phyloP scores from a whole-genome alignment of 257 asterid species.

The Oldenlandia corymbosa region DNA sequence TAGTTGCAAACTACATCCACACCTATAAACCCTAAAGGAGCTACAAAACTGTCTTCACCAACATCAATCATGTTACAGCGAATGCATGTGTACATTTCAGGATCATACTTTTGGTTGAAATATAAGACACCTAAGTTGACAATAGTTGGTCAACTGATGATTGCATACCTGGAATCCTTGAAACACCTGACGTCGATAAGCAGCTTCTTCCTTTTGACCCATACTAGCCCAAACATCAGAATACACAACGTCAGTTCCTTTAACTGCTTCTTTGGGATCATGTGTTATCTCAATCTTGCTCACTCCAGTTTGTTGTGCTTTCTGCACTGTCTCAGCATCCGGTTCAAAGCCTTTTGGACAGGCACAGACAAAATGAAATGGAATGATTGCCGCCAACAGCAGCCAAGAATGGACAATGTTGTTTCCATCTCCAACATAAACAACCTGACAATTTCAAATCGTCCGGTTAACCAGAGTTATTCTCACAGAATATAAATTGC shows the following conservation, averaged over 20 bases:
- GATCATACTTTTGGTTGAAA: neutral
- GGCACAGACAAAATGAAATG: slow-evolving; percentile 91
- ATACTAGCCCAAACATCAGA: slow-evolving; percentile 99
- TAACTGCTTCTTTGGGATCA: slow-evolving; percentile 86
- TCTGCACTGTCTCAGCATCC: slow-evolving; percentile 55
- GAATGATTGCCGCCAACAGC: slow-evolving; percentile 69
- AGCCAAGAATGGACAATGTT: slow-evolving; percentile 96
- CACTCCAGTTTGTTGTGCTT: slow-evolving; percentile 65
- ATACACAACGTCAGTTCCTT: slow-evolving; percentile 92
- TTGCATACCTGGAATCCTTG: slow-evolving; percentile 83
- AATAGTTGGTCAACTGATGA: neutral
- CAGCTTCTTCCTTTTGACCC: slow-evolving; percentile 99
- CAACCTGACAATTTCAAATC: slow-evolving; percentile 50
- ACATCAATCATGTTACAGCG: no score
- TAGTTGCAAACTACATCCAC: no score
- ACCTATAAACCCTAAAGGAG: no score
- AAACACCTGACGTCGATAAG: slow-evolving; percentile 68
- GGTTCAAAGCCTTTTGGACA: slow-evolving; percentile 92
- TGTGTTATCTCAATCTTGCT: slow-evolving; percentile 76
- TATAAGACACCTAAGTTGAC: neutral
- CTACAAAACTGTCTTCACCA: no score
- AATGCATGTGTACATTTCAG: neutral
- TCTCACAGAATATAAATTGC: neutral
- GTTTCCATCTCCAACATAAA: slow-evolving; percentile 96
- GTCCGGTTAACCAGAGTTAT: neutral